Evolutionary conservation across 2,329 filamentous ascomycete species (phyloP), one percentile per base, ranked within the genome.

Genomic region (Alternaria conjuncta): DNA sequence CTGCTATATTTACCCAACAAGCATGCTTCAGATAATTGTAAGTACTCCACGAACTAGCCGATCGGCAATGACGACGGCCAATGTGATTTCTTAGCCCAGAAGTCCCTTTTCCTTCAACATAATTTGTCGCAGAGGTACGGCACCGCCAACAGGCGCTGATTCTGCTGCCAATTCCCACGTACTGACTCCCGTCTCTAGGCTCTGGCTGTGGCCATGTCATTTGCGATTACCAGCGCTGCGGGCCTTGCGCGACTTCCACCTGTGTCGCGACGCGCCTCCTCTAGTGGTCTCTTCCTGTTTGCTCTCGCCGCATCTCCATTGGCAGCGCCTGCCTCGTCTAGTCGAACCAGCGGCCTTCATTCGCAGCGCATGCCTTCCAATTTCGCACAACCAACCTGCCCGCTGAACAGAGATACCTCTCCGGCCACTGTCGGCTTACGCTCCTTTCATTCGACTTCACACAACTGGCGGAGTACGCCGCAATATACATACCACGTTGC

Each of bases 401-500:
- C 76, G 13, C 60, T 78, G 55, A 71, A 72, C 45, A 71, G 69
- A 60, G 70, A 77, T 60, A 71, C 70, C 6, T 76, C 69, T 28
- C 73, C 76, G 50, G 72, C 72, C 63, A 61, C 66, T 41, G 62
- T 72, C 63, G 73, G 74, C 55, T 60, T 76, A 55, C 71, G 76
- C 13, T 72, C 71, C 46, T 74, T 79, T 55, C 73, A 78, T 61
- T 70, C 75, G 6, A 71, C 74, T 57, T 68, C 76, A 30, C 75
- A 73, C 65, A 70, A 62, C 36, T 67, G 72, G 69, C 68, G 56
- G 57, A 71, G 61, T 55, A 63, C 70, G 25, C 71, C 77, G 12
- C 75, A 75, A 32, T 81, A 79, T 65, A 71, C 76, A 51, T 82
- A 81, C 69, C 75, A 78, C 60, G 76, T 82, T 54, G 78, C 80